These are phyloP conservation scores for Leccinum fibrillosum DNA, from an alignment of 768 basidiomycete genomes.

Conservation along the genomic window DNA sequence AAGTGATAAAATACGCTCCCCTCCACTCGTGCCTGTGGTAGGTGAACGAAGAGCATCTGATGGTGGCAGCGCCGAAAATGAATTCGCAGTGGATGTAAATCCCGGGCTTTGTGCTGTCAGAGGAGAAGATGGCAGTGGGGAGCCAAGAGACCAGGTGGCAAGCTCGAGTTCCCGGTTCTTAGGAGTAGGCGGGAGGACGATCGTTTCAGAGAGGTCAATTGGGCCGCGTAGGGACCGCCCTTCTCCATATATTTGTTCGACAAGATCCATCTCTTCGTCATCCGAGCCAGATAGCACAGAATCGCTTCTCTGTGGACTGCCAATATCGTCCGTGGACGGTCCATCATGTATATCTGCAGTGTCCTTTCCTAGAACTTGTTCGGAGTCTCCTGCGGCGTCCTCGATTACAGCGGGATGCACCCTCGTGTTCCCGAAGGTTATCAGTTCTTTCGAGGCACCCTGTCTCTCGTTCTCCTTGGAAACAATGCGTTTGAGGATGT, in stretches of 20 bases:
- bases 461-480: slow-evolving; percentile 59
- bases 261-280: slow-evolving; percentile 92
- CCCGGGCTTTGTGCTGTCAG: slow-evolving; percentile 35
- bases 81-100: slow-evolving; percentile 8
- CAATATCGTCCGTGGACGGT: slow-evolving; percentile 1
- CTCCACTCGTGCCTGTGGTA: background rate
- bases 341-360: slow-evolving; percentile 24
- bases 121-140: slow-evolving; percentile 50
- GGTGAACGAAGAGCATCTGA: slow-evolving; percentile 7
- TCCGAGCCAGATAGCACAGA: slow-evolving; percentile 31
- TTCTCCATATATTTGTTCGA: slow-evolving; percentile 90
- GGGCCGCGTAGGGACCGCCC: slow-evolving; percentile 69
- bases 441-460: slow-evolving; percentile 56
- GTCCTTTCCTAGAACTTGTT: slow-evolving; percentile 32
- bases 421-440: slow-evolving; percentile 36
- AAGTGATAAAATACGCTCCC: slow-evolving; percentile 57
- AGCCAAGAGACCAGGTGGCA: slow-evolving; percentile 69
- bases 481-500: slow-evolving; percentile 76
- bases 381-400: slow-evolving; percentile 26
- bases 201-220: slow-evolving; percentile 80
- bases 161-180: slow-evolving; percentile 91
- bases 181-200: slow-evolving; percentile 75
- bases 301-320: slow-evolving; percentile 23
- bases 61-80: background rate
- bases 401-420: slow-evolving; percentile 17